phyloP scores from a whole-genome alignment of 192 early-diverging fungal genomes.

The Umbelopsis ramanniana region DNA sequence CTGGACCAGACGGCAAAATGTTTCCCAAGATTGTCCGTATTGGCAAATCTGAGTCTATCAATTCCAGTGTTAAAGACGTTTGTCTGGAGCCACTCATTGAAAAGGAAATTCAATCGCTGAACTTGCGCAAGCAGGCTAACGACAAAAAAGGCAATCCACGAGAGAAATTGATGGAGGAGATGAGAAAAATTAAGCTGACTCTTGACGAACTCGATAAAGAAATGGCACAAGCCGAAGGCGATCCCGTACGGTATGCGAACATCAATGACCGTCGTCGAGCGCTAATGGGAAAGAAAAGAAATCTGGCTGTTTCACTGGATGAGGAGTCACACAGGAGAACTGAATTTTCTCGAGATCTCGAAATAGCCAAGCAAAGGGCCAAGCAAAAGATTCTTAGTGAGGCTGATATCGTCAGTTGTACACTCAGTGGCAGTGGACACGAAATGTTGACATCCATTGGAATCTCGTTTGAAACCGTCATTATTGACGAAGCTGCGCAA shows the following conservation, averaged over 20 bases:
- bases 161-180: conserved; percentile 41
- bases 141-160: conserved; percentile 24
- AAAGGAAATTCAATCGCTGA: conserved; percentile 54
- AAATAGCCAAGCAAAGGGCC: conserved; percentile 56
- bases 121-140: conserved; percentile 28
- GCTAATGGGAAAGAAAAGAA: conserved; percentile 30
- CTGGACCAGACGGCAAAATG: conserved; percentile 59
- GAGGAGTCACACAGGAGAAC: conserved; percentile 39
- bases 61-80: conserved; percentile 73
- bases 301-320: conserved; percentile 39
- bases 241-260: conserved; percentile 29
- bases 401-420: conserved; percentile 85
- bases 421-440: conserved; percentile 86
- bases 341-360: conserved; percentile 30
- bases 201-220: conserved; percentile 47
- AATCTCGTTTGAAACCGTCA: conserved; percentile 80
- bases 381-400: conserved; percentile 71
- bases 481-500: conserved; percentile 97
- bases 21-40: conserved; percentile 82
- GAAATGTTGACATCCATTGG: conserved; percentile 70
- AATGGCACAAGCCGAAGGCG: conserved; percentile 46
- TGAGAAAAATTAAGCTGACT: conserved; percentile 43
- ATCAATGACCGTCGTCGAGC: conserved; percentile 27
- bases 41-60: conserved; percentile 75
- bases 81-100: conserved; percentile 73